Evolutionary conservation across 2,329 filamentous ascomycete genomes (phyloP).

Genomic region (Exophiala sp.): DNA sequence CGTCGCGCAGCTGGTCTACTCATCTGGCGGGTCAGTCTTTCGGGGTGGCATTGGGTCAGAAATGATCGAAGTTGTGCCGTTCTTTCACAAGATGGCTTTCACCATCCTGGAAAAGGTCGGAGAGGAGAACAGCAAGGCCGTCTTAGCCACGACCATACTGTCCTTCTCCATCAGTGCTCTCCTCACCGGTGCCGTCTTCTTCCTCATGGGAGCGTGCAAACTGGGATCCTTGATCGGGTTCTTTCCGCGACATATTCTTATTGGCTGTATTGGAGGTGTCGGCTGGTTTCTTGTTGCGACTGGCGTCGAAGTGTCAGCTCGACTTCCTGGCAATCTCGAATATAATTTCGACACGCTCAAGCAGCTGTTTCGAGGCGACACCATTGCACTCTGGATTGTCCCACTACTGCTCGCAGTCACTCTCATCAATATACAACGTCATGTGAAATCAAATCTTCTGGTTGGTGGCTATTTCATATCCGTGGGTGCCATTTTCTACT

Average conservation of each 20-base stretch:
- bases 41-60: slow-evolving; percentile 90
- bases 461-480: slow-evolving; percentile 84
- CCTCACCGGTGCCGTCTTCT: slow-evolving; percentile 87
- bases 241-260: slow-evolving; percentile 92
- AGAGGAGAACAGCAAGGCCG: slow-evolving; percentile 73
- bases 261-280: slow-evolving; percentile 95
- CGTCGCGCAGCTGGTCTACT: slow-evolving; percentile 86
- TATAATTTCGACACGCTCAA: slow-evolving; percentile 75
- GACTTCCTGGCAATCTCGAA: slow-evolving; percentile 77
- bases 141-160: slow-evolving; percentile 91
- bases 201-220: slow-evolving; percentile 79
- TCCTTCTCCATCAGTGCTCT: slow-evolving; percentile 88
- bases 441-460: slow-evolving; percentile 76
- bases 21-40: slow-evolving; percentile 78
- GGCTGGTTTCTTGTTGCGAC: slow-evolving; percentile 92
- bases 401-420: slow-evolving; percentile 73
- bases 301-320: slow-evolving; percentile 87
- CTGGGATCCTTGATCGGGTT: slow-evolving; percentile 94
- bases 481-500: slow-evolving; percentile 60
- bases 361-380: slow-evolving; percentile 69
- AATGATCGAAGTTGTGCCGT: slow-evolving; percentile 97
- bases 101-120: slow-evolving; percentile 78
- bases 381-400: slow-evolving; percentile 75
- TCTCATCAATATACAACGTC: slow-evolving; percentile 72
- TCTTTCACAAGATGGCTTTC: slow-evolving; percentile 97